phyloP scores from a whole-genome alignment of 257 asterid genomes.

The Pogostemon cablin region DNA sequence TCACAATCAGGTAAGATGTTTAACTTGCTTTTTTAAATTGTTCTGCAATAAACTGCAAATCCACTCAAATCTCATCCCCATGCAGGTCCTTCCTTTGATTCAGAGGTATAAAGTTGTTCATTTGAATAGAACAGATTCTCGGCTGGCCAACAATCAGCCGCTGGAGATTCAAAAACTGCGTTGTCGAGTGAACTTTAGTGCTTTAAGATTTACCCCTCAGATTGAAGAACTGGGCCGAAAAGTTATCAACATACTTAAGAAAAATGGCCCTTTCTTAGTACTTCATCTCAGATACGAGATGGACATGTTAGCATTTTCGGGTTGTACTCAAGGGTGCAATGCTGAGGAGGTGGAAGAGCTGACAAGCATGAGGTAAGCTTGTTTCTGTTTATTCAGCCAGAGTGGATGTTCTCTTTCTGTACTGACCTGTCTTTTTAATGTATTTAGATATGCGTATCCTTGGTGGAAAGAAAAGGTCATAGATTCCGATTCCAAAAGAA shows the following conservation, averaged over 20 bases:
- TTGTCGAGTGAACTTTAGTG: constrained; percentile 86
- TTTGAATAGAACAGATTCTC: constrained; percentile 86
- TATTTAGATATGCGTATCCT: constrained; percentile 79
- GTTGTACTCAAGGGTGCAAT: constrained; percentile 94
- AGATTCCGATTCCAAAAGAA: constrained; percentile 87
- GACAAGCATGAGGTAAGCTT: constrained; percentile 81
- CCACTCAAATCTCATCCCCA: no score
- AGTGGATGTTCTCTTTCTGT: constrained; percentile 27
- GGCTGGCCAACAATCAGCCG: constrained; percentile 90
- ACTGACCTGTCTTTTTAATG: constrained; percentile 24
- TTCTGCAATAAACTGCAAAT: no score
- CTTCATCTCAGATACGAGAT: constrained; percentile 99
- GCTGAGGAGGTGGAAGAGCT: constrained; percentile 80
- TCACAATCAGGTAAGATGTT: constrained; percentile 62
- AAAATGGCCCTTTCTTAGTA: constrained; percentile 86
- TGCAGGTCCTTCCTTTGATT: constrained; percentile 89
- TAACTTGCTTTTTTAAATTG: no score
- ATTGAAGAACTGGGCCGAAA: constrained; percentile 93
- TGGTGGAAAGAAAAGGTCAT: constrained; percentile 99
- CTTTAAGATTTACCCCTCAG: constrained; percentile 81
- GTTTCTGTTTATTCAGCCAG: not conserved
- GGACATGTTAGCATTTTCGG: constrained; percentile 99
- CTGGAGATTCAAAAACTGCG: constrained; percentile 86
- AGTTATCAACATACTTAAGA: constrained; percentile 74
- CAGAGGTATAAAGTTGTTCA: constrained; percentile 91